phyloP scores from a whole-genome alignment of 495 filamentous ascomycete genomes.

The Glarea lozoyensis region DNA sequence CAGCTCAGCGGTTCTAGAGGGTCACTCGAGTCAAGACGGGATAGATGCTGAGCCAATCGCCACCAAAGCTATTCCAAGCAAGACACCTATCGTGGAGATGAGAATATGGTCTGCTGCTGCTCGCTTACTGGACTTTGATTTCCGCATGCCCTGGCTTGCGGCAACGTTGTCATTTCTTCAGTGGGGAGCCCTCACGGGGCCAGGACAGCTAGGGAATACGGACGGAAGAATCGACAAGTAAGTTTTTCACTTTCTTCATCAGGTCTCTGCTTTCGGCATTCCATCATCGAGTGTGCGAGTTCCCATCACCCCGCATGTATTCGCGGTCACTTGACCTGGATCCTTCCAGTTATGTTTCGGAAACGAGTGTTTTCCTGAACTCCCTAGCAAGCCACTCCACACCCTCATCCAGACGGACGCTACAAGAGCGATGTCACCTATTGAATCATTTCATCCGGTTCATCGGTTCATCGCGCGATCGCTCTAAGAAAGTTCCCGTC shows the following conservation, averaged over 20 bases:
- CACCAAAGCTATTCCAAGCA: constrained; percentile 30
- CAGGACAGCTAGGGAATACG: constrained; percentile 62
- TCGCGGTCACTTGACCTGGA: constrained; percentile 58
- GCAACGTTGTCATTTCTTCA: constrained; percentile 64
- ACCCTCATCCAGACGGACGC: neutral
- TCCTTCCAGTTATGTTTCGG: constrained; percentile 24
- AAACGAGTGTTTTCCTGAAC: constrained; percentile 20
- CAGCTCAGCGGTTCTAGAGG: constrained; percentile 1
- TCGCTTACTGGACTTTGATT: constrained; percentile 58
- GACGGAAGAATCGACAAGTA: constrained; percentile 84
- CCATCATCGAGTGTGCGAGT: constrained; percentile 17
- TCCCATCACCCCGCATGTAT: constrained; percentile 45
- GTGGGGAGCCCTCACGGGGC: constrained; percentile 59
- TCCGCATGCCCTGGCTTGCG: constrained; percentile 79
- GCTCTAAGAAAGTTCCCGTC: no score
- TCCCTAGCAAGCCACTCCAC: neutral
- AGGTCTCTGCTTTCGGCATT: constrained; percentile 21
- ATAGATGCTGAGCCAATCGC: constrained; percentile 1
- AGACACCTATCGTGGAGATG: constrained; percentile 67
- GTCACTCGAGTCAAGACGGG: constrained; percentile 7
- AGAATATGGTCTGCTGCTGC: constrained; percentile 60
- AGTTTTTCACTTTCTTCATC: constrained; percentile 32
- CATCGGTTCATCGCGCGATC: no score
- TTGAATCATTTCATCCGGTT: no score
- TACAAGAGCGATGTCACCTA: no score